These are phyloP conservation scores for Syncephalastrum sp. DNA, from an alignment of 371 early-diverging fungal genomes.

Conservation along the genomic window DNA sequence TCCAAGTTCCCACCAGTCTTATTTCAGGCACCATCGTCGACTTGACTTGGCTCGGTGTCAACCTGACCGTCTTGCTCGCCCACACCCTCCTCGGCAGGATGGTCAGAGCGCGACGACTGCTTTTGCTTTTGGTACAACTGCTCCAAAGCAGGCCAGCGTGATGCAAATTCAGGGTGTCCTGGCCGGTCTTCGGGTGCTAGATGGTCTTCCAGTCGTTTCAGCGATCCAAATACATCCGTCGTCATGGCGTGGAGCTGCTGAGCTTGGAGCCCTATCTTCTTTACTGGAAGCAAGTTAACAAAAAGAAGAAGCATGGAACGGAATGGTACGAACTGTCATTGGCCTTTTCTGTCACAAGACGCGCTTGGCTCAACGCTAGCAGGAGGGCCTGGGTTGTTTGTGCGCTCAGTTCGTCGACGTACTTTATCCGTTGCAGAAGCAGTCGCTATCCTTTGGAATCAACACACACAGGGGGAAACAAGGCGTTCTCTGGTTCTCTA, in stretches of 20 bases:
- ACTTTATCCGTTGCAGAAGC: conserved; percentile 24
- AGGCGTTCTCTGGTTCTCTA: neutral
- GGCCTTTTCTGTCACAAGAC: conserved; percentile 17
- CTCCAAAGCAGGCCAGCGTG: conserved; percentile 14
- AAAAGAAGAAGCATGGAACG: neutral
- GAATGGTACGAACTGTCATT: conserved; percentile 19
- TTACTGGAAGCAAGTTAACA: conserved; percentile 6
- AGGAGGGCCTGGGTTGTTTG: conserved; percentile 12
- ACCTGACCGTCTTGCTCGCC: too few relatives aligned
- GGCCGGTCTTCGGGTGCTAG: conserved; percentile 13
- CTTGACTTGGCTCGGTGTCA: too few relatives aligned
- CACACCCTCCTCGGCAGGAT: too few relatives aligned
- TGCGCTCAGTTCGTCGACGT: conserved; percentile 28
- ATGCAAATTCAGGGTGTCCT: conserved; percentile 9
- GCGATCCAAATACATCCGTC: conserved; percentile 16
- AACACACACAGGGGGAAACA: neutral
- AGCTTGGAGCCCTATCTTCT: conserved; percentile 18
- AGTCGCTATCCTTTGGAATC: conserved; percentile 5
- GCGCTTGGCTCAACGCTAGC: conserved; percentile 22
- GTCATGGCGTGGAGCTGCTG: conserved; percentile 6
- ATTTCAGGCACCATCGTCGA: too few relatives aligned
- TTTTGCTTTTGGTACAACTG: conserved; percentile 1
- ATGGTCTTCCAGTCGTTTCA: conserved; percentile 9
- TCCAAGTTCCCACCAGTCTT: too few relatives aligned
- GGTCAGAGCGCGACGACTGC: too few relatives aligned